phyloP scores from a whole-genome alignment of 2,329 filamentous ascomycete species.

The Tolypocladium amazonense region DNA sequence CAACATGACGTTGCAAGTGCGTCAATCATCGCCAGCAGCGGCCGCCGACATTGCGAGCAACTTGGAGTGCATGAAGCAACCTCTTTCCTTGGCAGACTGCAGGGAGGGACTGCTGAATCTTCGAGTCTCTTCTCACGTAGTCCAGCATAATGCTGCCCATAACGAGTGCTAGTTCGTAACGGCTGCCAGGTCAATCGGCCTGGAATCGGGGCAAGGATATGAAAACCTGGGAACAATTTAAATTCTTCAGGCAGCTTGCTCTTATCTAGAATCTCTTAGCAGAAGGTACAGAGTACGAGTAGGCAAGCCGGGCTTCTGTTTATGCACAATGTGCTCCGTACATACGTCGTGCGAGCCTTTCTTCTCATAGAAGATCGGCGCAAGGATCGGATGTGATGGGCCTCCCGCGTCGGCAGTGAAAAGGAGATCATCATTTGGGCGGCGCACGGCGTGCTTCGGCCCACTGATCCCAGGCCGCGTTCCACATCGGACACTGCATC shows the following conservation, averaged over 20 bases:
- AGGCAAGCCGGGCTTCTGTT: background rate
- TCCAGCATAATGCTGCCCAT: background rate
- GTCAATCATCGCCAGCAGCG: background rate
- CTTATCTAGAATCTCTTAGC: background rate
- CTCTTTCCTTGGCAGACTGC: background rate
- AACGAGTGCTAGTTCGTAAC: no score
- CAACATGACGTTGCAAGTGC: background rate
- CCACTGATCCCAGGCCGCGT: background rate
- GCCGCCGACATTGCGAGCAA: background rate
- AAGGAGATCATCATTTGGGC: background rate
- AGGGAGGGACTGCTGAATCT: background rate
- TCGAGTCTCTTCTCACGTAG: background rate
- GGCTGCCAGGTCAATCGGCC: background rate
- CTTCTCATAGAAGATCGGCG: background rate
- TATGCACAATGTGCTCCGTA: background rate
- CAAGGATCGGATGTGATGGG: background rate
- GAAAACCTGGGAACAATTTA: no score
- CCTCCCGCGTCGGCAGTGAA: slow-evolving; percentile 1
- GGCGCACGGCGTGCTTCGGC: slow-evolving; percentile 1
- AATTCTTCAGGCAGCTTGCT: background rate
- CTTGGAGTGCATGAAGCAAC: background rate
- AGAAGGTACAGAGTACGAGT: background rate
- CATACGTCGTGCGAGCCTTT: background rate
- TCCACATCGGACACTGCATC: background rate
- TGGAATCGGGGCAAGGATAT: no score